Evolutionary conservation across 2,329 filamentous ascomycete species (phyloP), one percentile per base, ranked within the genome.

Genomic region (Microdochium paspali): DNA sequence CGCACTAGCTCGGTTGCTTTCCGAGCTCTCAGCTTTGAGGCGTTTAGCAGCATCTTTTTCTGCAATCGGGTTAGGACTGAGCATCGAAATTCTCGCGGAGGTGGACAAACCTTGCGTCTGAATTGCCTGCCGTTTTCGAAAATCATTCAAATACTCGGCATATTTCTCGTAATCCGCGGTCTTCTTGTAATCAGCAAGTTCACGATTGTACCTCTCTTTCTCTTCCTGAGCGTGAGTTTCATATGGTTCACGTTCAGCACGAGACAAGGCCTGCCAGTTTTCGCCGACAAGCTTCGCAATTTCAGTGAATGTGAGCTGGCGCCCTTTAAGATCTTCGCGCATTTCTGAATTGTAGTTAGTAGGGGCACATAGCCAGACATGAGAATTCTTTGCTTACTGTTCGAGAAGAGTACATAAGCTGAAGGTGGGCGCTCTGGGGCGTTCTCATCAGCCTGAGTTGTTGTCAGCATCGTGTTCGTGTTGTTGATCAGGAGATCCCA

Each of bases 351-450:
- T 1, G 1, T 28, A 43, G 47, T 59, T 47, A 30, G 10, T 30
- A 9, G 23, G 35, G 23, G 10, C 18, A 40, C 4, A 4, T 40
- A 9, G 6, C 15, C 4, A 7, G 15, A 30, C n/a, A 18, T 12
- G 28, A 42, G 3, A 24, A 45, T 24, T 43, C 31, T 45, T 6
- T 26, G 73, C 83, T 69, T 65, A 87, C 84, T 87, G 57, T 91
- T 91, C 1, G 87, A 90, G 59, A 93, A 93, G 15, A 91, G 77
- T 12, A 91, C 87, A 66, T 91, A 91, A 45, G 87, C 87, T 4
- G 87, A 91, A 0, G 86, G 85, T 1, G 87, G 85, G 23, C 87
- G 74, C 58, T 90, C 86, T 2, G 87, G 87, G 1, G 87, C 87
- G 66, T 87, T 81, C 49, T 89, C 84, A 55, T 93, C 87, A 3